Percentiles rank a stretch among this genome's conserved stretches.
Conservation (phyloP, 306 rosid species). For the Dalbergia oliveri region DNA sequence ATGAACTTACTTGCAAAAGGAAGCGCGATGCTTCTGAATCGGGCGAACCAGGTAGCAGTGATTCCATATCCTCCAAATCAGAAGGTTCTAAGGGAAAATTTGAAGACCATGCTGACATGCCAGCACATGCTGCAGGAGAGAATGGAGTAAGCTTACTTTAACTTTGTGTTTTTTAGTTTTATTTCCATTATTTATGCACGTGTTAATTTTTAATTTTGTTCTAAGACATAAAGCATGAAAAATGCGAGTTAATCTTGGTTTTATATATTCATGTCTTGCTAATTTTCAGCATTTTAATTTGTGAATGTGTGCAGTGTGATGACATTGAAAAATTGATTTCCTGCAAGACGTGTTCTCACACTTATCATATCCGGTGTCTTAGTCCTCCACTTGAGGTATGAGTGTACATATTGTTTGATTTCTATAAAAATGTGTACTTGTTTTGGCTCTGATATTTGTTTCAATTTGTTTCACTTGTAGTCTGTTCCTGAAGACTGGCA, state of each 20-base stretch:
- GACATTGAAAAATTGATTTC: constrained; percentile 10
- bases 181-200: not conserved
- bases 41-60: not conserved
- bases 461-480: constrained; percentile 9
- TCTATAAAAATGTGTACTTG: not conserved
- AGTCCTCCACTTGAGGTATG: constrained; percentile 29
- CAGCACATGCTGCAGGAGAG: not conserved
- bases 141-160: constrained; percentile 11
- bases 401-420: not conserved
- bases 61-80: not conserved
- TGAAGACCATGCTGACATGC: not conserved
- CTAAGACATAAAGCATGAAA: not conserved
- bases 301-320: constrained; percentile 11
- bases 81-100: not conserved
- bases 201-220: not conserved
- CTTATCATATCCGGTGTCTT: constrained; percentile 21
- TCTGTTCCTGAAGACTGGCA: not conserved
- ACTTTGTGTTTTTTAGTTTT: not conserved
- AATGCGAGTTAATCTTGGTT: not conserved
- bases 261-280: not conserved
- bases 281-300: not conserved
- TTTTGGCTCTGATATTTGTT: not conserved
- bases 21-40: not conserved
- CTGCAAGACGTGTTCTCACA: constrained; percentile 11
- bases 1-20: not conserved